Base-by-base conservation (phyloP, 2,329 filamentous ascomycete species). In the Fusarium fujikuroi region DNA sequence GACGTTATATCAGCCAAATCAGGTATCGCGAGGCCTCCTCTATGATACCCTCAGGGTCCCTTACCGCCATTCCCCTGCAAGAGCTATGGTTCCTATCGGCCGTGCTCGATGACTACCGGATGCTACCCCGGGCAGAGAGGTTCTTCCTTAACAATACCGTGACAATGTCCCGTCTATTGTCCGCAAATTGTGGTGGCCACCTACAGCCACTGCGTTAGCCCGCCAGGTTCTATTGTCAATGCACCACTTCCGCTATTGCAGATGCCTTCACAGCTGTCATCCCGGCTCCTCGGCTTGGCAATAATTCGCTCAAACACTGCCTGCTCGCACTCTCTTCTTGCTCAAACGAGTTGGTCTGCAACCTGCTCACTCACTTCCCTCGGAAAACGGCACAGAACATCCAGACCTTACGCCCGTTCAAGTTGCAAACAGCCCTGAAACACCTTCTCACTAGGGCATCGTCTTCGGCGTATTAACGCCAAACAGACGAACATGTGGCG, bases 221-320 rank as follows among this genome's bases (percentile, higher is more conserved):
- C 28, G 46, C 58, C 18, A 19, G 56, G 23, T 43, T 61, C 37
- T 46, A 30, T 44, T 73, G 72, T 70, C 71, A 54, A 61, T 60
- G 67, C 56, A 69, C 59, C 57, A 66, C 71, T 43, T 63, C 46
- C 28, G 46, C 47, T 46, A 30, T n/a, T 53, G 54, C 66, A 60
- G 37, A 72, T 72, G 64, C n/a, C 67, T 72, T 71, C 66, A 59
- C 36, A 25, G 28, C 36, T 56, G 32, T 43, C 49, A 63, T 59
- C 34, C 23, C 39, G 28, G 57, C 32, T 30, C 36, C 32, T 63
- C 53, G 65, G 52, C 59, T 62, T 58, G 56, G 63, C 70, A 67
- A 23, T 65, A 71, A 77, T 72, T 77, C 66, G 60, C 70, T 76
- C 71, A 76, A 47, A 58, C 69, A 66, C 63, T 65, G 30, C 23